These are phyloP conservation scores for Asterophora lycoperdoides DNA, from an alignment of 768 basidiomycete genomes.

Conservation along the genomic window DNA sequence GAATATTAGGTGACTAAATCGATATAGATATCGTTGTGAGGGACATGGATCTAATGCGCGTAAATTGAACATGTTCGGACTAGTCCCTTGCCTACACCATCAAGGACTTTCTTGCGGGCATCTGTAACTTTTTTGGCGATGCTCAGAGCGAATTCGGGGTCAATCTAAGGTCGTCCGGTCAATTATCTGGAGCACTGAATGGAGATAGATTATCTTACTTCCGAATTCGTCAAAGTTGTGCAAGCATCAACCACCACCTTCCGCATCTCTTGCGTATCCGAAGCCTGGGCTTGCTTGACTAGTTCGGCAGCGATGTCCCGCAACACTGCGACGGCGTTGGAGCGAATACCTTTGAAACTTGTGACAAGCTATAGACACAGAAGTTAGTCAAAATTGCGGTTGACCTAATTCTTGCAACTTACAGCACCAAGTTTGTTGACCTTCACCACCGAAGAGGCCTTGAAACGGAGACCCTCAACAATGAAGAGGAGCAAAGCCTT, in stretches of 20 bases:
- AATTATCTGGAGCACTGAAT: slow-evolving; percentile 5
- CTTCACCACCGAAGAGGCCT: slow-evolving; percentile 62
- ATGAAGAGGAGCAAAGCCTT: slow-evolving; percentile 72
- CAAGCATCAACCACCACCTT: slow-evolving; percentile 51
- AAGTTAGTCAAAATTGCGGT: neutral
- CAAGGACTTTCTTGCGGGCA: slow-evolving; percentile 64
- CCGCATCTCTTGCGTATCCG: slow-evolving; percentile 50
- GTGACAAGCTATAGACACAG: slow-evolving; percentile 49
- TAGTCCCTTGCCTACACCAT: slow-evolving; percentile 70
- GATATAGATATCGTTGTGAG: neutral
- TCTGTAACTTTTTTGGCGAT: slow-evolving; percentile 66
- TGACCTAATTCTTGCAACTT: slow-evolving; percentile 21
- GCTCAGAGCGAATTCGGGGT: slow-evolving; percentile 57
- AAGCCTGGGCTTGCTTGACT: slow-evolving; percentile 45
- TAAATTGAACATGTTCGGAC: slow-evolving; percentile 20
- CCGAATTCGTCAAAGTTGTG: slow-evolving; percentile 30
- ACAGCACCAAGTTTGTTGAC: slow-evolving; percentile 71
- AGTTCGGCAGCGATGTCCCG: slow-evolving; percentile 56
- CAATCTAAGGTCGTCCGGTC: slow-evolving; percentile 38
- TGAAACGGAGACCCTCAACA: slow-evolving; percentile 72
- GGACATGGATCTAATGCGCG: slow-evolving; percentile 6
- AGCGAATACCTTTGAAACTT: slow-evolving; percentile 59
- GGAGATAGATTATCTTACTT: slow-evolving; percentile 23
- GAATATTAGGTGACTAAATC: neutral
- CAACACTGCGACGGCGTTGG: slow-evolving; percentile 46